Percentiles rank a stretch among this genome's conserved stretches.
phyloP scores from a whole-genome alignment of 805 yeast genomes.

The Lipomyces lipofer region DNA sequence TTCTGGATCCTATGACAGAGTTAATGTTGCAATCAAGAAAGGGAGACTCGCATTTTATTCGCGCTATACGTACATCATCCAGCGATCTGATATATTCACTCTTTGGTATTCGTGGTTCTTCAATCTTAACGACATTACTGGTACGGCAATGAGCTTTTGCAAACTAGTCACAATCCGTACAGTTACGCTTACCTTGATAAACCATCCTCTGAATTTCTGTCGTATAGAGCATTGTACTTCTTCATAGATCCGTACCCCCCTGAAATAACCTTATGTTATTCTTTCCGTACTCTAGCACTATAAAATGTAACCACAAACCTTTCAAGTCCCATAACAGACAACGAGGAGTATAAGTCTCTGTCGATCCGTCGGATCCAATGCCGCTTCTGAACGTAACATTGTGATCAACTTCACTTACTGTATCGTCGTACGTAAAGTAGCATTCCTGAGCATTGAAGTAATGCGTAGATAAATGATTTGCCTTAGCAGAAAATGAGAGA shows the following conservation, averaged over 20 bases:
- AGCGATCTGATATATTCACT: slow-evolving; percentile 65
- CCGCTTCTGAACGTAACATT: slow-evolving; percentile 50
- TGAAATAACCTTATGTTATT: neutral
- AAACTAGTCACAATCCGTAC: neutral
- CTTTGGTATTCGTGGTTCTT: slow-evolving; percentile 46
- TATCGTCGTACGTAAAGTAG: slow-evolving; percentile 53
- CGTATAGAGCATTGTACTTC: slow-evolving; percentile 30
- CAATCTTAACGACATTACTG: slow-evolving; percentile 38
- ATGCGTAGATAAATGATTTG: slow-evolving; percentile 78
- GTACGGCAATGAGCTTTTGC: slow-evolving; percentile 15
- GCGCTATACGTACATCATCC: slow-evolving; percentile 47
- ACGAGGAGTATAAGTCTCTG: slow-evolving; percentile 75
- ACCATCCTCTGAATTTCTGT: slow-evolving; percentile 13
- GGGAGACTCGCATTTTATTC: too few species aligned
- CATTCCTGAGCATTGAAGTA: slow-evolving; percentile 79
- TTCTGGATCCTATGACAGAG: slow-evolving; percentile 6
- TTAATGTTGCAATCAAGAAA: too few species aligned
- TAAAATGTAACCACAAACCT: too few species aligned
- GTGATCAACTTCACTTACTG: slow-evolving; percentile 45
- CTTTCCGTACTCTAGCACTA: too few species aligned
- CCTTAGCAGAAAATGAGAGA: slow-evolving; percentile 65
- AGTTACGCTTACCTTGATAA: neutral
- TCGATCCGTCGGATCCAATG: slow-evolving; percentile 37
- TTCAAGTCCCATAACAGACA: slow-evolving; percentile 76
- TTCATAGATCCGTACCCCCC: slow-evolving; percentile 57